Conservation (phyloP, 768 basidiomycete genomes). For the Boletus vinaceobasis region DNA sequence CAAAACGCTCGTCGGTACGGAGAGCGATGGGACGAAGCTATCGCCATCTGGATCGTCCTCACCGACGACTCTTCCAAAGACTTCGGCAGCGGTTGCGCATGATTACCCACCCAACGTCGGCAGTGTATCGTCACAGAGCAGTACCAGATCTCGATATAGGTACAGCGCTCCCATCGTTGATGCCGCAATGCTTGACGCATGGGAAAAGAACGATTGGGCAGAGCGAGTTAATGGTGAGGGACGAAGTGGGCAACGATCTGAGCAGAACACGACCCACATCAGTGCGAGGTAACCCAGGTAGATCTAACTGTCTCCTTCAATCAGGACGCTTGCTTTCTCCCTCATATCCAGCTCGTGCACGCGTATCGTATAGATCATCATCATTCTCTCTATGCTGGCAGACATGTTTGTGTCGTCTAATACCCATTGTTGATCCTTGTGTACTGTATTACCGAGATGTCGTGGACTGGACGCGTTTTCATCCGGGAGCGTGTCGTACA, state of each 20-base stretch:
- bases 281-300: constrained; percentile 23
- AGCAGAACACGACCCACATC: constrained; percentile 36
- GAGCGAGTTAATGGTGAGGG: constrained; percentile 46
- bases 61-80: constrained; percentile 9
- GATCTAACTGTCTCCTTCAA: not conserved
- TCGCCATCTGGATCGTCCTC: constrained; percentile 14
- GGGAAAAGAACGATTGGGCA: constrained; percentile 57
- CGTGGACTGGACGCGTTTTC: not conserved
- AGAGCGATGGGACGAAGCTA: constrained; percentile 14
- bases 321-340: not conserved
- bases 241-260: constrained; percentile 41
- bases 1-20: constrained; percentile 18
- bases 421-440: not conserved
- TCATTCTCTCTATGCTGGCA: not conserved
- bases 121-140: constrained; percentile 30
- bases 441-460: not conserved
- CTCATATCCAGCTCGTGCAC: constrained; percentile 3
- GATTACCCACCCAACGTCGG: constrained; percentile 57
- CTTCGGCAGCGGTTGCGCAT: constrained; percentile 13
- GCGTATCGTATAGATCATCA: constrained; percentile 19
- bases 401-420: not conserved
- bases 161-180: constrained; percentile 6
- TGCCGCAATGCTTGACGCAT: constrained; percentile 16
- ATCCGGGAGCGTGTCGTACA: constrained; percentile 15
- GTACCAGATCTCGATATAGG: constrained; percentile 27